Evolutionary conservation across 1,139 yeast genomes (phyloP).

Genomic region (Zygosaccharomyces sapae): DNA sequence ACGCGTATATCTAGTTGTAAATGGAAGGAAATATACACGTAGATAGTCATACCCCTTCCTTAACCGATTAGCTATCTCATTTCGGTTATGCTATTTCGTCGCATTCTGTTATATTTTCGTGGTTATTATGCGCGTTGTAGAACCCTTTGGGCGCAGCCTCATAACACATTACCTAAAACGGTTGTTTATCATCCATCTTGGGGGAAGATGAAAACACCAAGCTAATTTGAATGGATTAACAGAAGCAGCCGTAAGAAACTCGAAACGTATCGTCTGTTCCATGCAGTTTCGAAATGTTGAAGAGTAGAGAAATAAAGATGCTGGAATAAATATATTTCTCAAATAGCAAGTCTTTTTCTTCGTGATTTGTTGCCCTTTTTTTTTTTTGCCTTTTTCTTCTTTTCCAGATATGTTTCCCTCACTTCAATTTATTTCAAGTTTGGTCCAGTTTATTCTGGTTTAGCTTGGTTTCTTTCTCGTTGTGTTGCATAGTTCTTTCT

Average conservation of each 20-base stretch:
- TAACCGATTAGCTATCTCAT: neutral
- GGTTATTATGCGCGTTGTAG: neutral
- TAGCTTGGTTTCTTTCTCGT: neutral
- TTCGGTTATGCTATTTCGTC: neutral
- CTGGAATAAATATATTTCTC: neutral
- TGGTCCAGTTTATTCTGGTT: neutral
- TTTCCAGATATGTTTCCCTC: neutral
- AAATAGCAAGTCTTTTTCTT: neutral
- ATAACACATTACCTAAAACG: constrained; percentile 1
- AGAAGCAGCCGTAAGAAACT: constrained; percentile 4
- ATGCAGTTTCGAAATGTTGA: neutral
- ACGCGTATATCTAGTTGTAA: neutral
- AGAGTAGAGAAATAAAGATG: neutral
- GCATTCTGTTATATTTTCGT: neutral
- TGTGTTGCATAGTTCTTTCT: neutral
- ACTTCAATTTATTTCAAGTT: neutral
- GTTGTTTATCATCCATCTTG: constrained; percentile 5
- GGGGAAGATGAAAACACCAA: neutral
- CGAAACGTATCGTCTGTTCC: constrained; percentile 1
- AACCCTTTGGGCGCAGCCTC: constrained; percentile 2
- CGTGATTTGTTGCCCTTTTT: neutral
- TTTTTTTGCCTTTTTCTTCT: neutral
- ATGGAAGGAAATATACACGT: neutral
- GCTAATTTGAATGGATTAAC: neutral
- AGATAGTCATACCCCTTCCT: neutral